Evolutionary conservation across 2,329 filamentous ascomycete genomes (phyloP).

Genomic region (Aspergillus sp.): DNA sequence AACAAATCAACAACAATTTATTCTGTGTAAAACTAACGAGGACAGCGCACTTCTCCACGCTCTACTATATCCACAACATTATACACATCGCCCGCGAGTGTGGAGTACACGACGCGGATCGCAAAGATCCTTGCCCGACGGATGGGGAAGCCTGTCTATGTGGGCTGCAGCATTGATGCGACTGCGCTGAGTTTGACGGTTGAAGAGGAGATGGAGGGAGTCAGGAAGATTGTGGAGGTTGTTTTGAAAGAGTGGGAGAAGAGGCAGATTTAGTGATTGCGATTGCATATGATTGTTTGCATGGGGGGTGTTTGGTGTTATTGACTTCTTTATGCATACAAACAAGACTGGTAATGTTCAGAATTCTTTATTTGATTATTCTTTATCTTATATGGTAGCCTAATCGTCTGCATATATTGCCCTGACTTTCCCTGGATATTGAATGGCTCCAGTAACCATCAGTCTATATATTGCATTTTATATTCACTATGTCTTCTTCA

Average conservation of each 20-base stretch:
- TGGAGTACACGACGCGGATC: conserved; percentile 82
- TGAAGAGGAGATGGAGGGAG: conserved; percentile 91
- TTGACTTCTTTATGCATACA: too few species aligned
- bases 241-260: conserved; percentile 50
- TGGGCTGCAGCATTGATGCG: conserved; percentile 82
- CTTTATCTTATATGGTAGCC: too few species aligned
- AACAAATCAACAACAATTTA: too few species aligned
- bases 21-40: conserved; percentile 6
- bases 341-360: too few species aligned
- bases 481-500: too few species aligned
- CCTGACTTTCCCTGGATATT: too few species aligned
- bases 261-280: background rate
- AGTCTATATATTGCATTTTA: too few species aligned
- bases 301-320: background rate
- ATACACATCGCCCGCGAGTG: conserved; percentile 64
- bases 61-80: conserved; percentile 70
- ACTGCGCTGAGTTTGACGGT: conserved; percentile 70
- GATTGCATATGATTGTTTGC: background rate
- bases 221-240: conserved; percentile 68
- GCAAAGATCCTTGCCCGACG: conserved; percentile 77
- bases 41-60: conserved; percentile 39
- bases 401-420: too few species aligned
- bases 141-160: conserved; percentile 73
- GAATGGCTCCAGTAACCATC: too few species aligned
- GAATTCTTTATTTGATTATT: too few species aligned